Conservation (phyloP, 139 green algal species). For the Tetradesmus lagerheimii region DNA sequence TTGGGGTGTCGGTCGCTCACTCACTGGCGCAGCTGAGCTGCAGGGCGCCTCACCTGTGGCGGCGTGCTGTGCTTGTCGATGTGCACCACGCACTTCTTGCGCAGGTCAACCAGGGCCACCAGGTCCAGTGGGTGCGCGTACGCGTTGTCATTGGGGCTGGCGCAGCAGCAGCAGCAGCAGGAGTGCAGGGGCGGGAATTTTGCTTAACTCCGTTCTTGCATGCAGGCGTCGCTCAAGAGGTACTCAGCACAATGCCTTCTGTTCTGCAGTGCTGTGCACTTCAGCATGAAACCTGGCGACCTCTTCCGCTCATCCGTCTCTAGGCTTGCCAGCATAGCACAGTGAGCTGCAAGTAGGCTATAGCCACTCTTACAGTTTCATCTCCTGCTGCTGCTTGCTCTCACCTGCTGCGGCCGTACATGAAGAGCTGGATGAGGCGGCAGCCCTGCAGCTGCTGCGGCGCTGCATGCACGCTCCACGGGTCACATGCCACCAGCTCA, state of each 20-base stretch:
- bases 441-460: slow-evolving; percentile 16
- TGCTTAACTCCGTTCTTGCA: too few relatives aligned
- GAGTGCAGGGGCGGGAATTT: too few relatives aligned
- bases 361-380: too few relatives aligned
- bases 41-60: neutral
- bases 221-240: too few relatives aligned
- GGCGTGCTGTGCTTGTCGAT: slow-evolving; percentile 44
- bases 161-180: neutral
- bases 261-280: too few relatives aligned
- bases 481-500: slow-evolving; percentile 60
- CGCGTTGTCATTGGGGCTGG: slow-evolving; percentile 58
- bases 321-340: too few relatives aligned
- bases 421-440: slow-evolving; percentile 72
- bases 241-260: too few relatives aligned
- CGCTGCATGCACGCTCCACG: slow-evolving; percentile 60
- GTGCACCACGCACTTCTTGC: slow-evolving; percentile 45
- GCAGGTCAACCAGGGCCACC: slow-evolving; percentile 67
- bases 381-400: neutral
- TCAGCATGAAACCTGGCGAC: too few relatives aligned
- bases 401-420: slow-evolving; percentile 61
- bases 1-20: too few relatives aligned
- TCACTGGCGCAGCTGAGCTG: too few relatives aligned
- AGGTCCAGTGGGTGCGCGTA: slow-evolving; percentile 67
- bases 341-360: too few relatives aligned
- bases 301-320: too few relatives aligned